Conservation (phyloP, 768 basidiomycete genomes). For the Panaeolus cyanescens region DNA sequence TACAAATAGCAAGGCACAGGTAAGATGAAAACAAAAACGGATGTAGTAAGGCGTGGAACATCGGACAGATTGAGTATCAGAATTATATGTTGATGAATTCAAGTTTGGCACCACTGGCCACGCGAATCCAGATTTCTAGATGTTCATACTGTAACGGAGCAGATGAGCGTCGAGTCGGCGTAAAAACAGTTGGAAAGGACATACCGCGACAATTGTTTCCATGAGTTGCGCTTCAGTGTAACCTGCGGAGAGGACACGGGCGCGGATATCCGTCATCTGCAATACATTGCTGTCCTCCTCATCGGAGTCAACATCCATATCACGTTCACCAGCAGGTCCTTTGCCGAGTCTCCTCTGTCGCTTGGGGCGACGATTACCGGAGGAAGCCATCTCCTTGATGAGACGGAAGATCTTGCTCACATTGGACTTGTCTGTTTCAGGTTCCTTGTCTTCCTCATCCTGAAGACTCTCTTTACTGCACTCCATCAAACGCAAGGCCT, state of each 20-base stretch:
- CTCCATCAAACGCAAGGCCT: constrained; percentile 95
- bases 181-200: constrained; percentile 21
- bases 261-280: constrained; percentile 85
- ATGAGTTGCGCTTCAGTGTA: constrained; percentile 92
- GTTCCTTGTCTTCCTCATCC: constrained; percentile 73
- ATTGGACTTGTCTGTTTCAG: constrained; percentile 74
- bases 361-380: constrained; percentile 33
- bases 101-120: constrained; percentile 83
- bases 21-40: neutral
- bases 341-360: constrained; percentile 57
- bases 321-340: constrained; percentile 71
- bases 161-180: constrained; percentile 12
- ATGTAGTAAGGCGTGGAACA: constrained; percentile 4
- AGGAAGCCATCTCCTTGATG: constrained; percentile 81
- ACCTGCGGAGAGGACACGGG: constrained; percentile 81
- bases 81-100: constrained; percentile 52
- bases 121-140: constrained; percentile 75
- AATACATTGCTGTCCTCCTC: constrained; percentile 74
- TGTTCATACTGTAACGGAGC: constrained; percentile 73
- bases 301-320: constrained; percentile 70
- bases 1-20: neutral
- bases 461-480: constrained; percentile 91
- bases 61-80: constrained; percentile 5
- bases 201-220: constrained; percentile 80
- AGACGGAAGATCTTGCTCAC: constrained; percentile 87